Percentiles rank a stretch among this genome's conserved stretches.
Conservation (phyloP, 148 eudicot species). For the Arctostaphylos glauca region DNA sequence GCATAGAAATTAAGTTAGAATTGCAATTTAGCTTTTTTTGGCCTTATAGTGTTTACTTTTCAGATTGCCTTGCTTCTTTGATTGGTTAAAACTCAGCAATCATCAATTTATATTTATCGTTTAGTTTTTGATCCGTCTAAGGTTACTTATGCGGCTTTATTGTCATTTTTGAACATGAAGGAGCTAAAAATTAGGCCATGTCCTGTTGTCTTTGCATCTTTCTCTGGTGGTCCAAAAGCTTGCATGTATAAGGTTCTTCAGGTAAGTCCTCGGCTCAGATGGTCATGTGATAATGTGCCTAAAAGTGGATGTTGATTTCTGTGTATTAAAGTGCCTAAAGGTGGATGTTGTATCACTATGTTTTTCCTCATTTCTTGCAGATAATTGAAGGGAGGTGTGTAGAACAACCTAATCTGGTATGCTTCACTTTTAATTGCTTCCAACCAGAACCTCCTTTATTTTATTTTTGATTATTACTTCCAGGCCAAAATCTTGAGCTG, state of each 20-base stretch:
- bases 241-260: constrained; percentile 95
- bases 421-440: background rate
- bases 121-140: background rate
- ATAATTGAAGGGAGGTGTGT: constrained; percentile 60
- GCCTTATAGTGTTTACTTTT: background rate
- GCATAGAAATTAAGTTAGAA: background rate
- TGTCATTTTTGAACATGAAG: constrained; percentile 39
- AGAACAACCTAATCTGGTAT: constrained; percentile 30
- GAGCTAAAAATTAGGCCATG: constrained; percentile 67
- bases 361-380: constrained; percentile 37
- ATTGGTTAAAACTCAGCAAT: background rate
- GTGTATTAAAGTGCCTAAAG: constrained; percentile 4
- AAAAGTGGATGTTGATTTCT: background rate
- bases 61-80: background rate
- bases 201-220: constrained; percentile 86
- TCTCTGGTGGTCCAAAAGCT: constrained; percentile 95
- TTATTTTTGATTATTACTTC: background rate
- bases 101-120: background rate
- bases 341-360: background rate
- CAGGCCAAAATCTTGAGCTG: background rate
- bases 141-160: constrained; percentile 13
- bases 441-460: background rate
- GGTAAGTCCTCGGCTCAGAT: constrained; percentile 36
- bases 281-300: background rate
- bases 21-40: background rate